phyloP scores from a whole-genome alignment of 2,329 filamentous ascomycete genomes.

The Pseudodiploospora longispora region DNA sequence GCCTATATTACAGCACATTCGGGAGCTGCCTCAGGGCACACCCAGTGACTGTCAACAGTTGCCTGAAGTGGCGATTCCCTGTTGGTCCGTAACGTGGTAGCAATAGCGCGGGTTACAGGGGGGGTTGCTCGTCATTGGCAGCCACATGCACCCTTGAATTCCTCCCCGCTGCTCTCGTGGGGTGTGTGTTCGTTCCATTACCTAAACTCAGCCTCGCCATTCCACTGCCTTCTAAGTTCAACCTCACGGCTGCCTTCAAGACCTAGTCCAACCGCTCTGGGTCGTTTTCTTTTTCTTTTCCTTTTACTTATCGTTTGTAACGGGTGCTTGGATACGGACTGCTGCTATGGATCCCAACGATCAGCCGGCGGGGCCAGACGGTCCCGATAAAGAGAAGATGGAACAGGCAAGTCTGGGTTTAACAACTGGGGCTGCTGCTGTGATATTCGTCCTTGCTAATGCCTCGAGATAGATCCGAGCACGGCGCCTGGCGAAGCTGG shows the following conservation, averaged over 20 bases:
- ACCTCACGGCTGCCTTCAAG: not conserved
- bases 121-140: not conserved
- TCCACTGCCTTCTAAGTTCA: constrained; percentile 7
- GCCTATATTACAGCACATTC: too few relatives aligned
- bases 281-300: constrained; percentile 2
- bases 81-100: too few relatives aligned
- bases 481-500: constrained; percentile 43
- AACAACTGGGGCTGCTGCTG: constrained; percentile 5
- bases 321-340: constrained; percentile 1
- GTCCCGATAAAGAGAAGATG: constrained; percentile 51
- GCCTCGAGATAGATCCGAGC: constrained; percentile 33
- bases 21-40: too few relatives aligned
- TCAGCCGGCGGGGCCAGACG: constrained; percentile 36
- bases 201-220: constrained; percentile 10
- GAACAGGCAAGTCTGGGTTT: constrained; percentile 36
- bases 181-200: not conserved
- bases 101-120: too few relatives aligned
- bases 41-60: too few relatives aligned
- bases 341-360: constrained; percentile 38
- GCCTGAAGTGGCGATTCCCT: too few relatives aligned
- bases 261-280: not conserved
- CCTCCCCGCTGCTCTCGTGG: constrained; percentile 7
- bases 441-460: constrained; percentile 10
- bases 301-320: not conserved
- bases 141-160: constrained; percentile 4